phyloP scores from a whole-genome alignment of 805 yeast genomes.

The Clavispora fructus region DNA sequence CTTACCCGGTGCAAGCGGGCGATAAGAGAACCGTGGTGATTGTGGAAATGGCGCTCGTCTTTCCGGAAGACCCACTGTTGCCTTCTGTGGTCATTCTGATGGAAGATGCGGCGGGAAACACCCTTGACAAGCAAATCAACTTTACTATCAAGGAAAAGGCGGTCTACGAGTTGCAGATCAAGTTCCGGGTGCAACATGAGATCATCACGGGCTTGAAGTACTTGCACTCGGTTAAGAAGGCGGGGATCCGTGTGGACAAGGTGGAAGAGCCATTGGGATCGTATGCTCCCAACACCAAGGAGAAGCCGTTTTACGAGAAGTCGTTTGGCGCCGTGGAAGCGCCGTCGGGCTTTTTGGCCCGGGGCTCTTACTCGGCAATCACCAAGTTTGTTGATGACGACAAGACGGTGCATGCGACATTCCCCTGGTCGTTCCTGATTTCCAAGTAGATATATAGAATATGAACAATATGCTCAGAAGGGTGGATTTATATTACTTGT shows the following conservation, averaged over 20 bases:
- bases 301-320: conserved; percentile 70
- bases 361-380: conserved; percentile 78
- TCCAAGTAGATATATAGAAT: conserved; percentile 43
- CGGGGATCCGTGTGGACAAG: conserved; percentile 83
- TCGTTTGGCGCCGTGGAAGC: conserved; percentile 65
- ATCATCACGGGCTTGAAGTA: conserved; percentile 88
- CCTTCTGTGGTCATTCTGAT: conserved; percentile 64
- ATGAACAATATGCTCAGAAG: no score
- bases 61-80: conserved; percentile 54
- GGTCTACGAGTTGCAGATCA: conserved; percentile 63
- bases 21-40: conserved; percentile 77
- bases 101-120: conserved; percentile 51
- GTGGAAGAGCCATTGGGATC: conserved; percentile 86
- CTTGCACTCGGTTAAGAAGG: conserved; percentile 76
- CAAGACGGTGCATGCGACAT: conserved; percentile 59
- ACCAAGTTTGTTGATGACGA: conserved; percentile 88
- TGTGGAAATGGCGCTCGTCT: conserved; percentile 64
- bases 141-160: conserved; percentile 77
- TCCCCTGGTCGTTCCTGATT: conserved; percentile 85
- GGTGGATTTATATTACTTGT: no score
- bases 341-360: conserved; percentile 82
- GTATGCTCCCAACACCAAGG: conserved; percentile 81
- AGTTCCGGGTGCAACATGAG: conserved; percentile 83
- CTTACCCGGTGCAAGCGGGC: conserved; percentile 62
- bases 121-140: conserved; percentile 58